Base-by-base conservation (phyloP, 371 early-diverging fungal genomes). In the Smittium mucronatum region DNA sequence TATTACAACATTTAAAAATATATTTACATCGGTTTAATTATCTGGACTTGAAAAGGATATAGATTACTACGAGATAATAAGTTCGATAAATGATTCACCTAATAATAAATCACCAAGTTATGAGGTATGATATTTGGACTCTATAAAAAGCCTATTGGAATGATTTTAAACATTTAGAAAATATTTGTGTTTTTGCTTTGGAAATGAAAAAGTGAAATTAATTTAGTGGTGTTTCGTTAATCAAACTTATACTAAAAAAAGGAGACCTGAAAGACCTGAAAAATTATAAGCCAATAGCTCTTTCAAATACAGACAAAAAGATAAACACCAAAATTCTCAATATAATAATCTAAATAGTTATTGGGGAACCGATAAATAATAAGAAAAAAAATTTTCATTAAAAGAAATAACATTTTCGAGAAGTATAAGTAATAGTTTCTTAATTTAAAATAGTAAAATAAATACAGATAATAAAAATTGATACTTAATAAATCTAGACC, bases 271-370 rank as follows among this genome's bases (percentile, higher is more conserved):
- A 58, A 34, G 32, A 32, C 21, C 60, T 72, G 0, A 61, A 31
- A 32, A 72, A 72, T 68, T 72, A 68, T 63, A 64, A 32, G 0
- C 72, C 70, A 1, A 72, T 72, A 33, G 60, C 70, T n/a, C 26
- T 72, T 1, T 72, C 72, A 0, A 72, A 72, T 66, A 57, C 58
- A 25, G 72, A 72, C 15, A 36, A 64, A 31, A 72, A 72, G 33
- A 64, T 72, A 2, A 26, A 69, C 2, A 72, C 72, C 2, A 65
- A 8, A 0, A 64, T 70, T 15, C 63, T 72, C n/a, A 34, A 26
- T 5, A 65, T 32, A n/a, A 65, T 26, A 34, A 31, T 34, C 32
- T 34, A 65, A 65, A 34, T n/a, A 34, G 65, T 65, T 2, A 65
- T 65, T n/a, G 8, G 34, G 5, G 34, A 33, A 2, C n/a, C 34